Percentiles rank a stretch among this genome's conserved stretches.
Evolutionary conservation across 108 stramenopile genomes (phyloP).

Genomic region (Nitzschia putrida): DNA sequence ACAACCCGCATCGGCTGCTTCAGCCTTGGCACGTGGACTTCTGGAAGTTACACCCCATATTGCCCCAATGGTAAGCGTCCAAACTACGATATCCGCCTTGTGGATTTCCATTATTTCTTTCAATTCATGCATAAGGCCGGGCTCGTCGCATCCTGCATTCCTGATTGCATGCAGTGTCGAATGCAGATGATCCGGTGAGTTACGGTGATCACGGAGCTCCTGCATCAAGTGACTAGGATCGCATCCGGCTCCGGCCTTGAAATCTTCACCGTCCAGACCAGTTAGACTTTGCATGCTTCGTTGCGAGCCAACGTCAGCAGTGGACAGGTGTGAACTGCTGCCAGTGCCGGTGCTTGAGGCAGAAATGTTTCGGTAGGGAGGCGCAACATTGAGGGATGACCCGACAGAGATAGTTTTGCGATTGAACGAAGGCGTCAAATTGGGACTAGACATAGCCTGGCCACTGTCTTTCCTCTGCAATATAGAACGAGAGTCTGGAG

Average conservation of each 20-base stretch:
- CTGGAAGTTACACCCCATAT: slow-evolving; percentile 29
- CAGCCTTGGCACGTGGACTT: slow-evolving; percentile 3
- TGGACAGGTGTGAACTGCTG: background rate
- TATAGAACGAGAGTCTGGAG: background rate
- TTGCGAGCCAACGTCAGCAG: background rate
- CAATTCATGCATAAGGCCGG: slow-evolving; percentile 20
- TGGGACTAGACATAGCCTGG: background rate
- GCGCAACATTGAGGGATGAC: background rate
- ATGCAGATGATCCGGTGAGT: slow-evolving; percentile 8
- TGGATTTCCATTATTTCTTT: slow-evolving; percentile 34
- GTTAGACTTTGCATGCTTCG: background rate
- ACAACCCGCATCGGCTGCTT: slow-evolving; percentile 24
- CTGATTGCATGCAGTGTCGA: slow-evolving; percentile 33
- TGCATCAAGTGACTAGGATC: slow-evolving; percentile 11
- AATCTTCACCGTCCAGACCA: slow-evolving; percentile 7
- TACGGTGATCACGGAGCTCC: slow-evolving; percentile 14
- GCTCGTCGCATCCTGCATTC: slow-evolving; percentile 30
- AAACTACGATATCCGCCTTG: slow-evolving; percentile 17
- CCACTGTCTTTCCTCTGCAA: background rate
- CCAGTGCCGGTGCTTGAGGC: background rate
- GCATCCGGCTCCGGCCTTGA: background rate
- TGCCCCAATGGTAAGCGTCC: slow-evolving; percentile 27
- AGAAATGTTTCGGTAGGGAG: background rate
- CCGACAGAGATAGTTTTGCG: background rate
- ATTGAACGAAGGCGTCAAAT: background rate